A percentile compares a stretch with the other conserved stretches of the same genome.
phyloP scores from a whole-genome alignment of 306 rosid species.

The Argentina anserina region DNA sequence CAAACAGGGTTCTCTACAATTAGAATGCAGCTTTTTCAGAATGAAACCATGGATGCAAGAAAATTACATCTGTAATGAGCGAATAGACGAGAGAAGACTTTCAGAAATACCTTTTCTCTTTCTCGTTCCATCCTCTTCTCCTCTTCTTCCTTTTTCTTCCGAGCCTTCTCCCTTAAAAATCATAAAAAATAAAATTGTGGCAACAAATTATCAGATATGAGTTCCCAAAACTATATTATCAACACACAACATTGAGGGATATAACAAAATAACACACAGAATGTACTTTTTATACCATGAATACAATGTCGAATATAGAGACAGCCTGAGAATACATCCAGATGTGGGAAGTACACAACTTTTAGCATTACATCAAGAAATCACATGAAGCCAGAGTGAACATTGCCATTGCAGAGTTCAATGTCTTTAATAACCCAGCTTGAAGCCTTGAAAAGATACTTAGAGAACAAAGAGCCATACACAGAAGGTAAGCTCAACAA shows the following conservation, averaged over 20 bases:
- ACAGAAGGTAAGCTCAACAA: not conserved
- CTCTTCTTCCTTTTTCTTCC: slow-evolving; percentile 98
- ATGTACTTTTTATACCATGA: not conserved
- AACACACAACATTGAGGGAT: not conserved
- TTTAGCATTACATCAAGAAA: not conserved
- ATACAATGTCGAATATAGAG: not conserved
- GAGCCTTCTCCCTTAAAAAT: slow-evolving; percentile 81
- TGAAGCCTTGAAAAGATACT: not conserved
- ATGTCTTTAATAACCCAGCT: no score
- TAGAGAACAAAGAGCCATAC: not conserved
- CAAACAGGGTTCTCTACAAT: not conserved
- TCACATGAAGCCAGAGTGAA: not conserved
- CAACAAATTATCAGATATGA: slow-evolving; percentile 7
- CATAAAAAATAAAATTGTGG: slow-evolving; percentile 11
- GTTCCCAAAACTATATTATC: not conserved
- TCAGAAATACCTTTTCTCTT: slow-evolving; percentile 69
- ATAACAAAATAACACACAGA: not conserved
- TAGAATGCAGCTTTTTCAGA: not conserved
- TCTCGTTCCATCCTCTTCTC: slow-evolving; percentile 81
- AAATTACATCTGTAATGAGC: not conserved
- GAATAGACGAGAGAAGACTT: slow-evolving; percentile 12
- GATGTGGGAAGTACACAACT: not conserved
- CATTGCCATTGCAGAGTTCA: not conserved
- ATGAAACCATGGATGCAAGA: not conserved
- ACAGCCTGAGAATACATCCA: not conserved